These are phyloP conservation scores for Thecaphora thlaspeos DNA, from an alignment of 1,284 basidiomycete species.

Conservation along the genomic window DNA sequence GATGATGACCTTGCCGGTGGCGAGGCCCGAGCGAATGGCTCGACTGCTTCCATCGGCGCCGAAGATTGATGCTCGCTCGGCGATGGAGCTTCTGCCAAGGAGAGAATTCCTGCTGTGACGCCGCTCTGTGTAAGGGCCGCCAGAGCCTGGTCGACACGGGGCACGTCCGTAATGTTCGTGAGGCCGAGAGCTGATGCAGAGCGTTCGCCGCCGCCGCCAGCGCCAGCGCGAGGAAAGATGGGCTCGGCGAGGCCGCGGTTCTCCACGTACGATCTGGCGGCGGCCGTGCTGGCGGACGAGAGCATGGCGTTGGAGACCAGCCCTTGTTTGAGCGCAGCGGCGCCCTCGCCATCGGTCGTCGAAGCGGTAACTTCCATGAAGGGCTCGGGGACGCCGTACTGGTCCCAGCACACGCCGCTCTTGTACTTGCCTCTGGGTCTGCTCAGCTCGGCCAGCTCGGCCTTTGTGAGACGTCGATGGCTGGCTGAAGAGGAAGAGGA, in stretches of 20 bases:
- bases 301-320: conserved; percentile 10
- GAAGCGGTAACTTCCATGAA: conserved; percentile 27
- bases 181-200: conserved; percentile 1
- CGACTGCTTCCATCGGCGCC: neutral
- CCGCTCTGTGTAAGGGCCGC: conserved; percentile 21
- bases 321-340: neutral
- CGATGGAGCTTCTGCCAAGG: neutral
- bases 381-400: conserved; percentile 27
- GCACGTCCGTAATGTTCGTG: conserved; percentile 1
- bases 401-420: conserved; percentile 37
- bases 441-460: conserved; percentile 32
- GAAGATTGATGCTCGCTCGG: neutral
- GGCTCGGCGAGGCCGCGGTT: conserved; percentile 17
- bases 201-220: neutral
- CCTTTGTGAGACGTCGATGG: conserved; percentile 7
- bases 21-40: neutral
- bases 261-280: conserved; percentile 30
- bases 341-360: neutral
- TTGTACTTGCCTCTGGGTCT: conserved; percentile 39
- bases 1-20: neutral
- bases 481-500: conserved; percentile 19
- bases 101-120: conserved; percentile 14
- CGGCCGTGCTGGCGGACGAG: conserved; percentile 35
- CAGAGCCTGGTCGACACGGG: conserved; percentile 25
- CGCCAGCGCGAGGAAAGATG: conserved; percentile 18